Conservation (phyloP, 768 basidiomycete species). For the Lactarius quietus region DNA sequence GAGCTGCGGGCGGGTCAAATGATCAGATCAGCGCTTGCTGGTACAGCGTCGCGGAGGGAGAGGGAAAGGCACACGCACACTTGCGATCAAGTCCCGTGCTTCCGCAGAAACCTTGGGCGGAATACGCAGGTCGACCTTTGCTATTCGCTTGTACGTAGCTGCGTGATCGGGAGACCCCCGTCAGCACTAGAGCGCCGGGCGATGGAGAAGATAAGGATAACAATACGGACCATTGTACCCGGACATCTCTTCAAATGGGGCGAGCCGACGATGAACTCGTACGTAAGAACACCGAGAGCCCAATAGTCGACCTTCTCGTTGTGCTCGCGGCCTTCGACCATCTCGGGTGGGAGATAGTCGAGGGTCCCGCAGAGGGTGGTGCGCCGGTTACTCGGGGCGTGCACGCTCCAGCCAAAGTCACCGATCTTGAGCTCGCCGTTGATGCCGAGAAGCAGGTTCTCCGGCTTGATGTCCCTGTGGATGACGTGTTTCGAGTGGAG, state of each 20-base stretch:
- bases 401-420: constrained; percentile 98
- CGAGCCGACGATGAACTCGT: constrained; percentile 87
- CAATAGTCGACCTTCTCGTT: constrained; percentile 91
- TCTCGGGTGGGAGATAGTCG: constrained; percentile 97
- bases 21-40: constrained; percentile 17
- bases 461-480: constrained; percentile 98
- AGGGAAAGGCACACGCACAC: constrained; percentile 30
- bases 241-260: constrained; percentile 84
- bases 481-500: constrained; percentile 96
- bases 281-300: constrained; percentile 95
- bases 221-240: constrained; percentile 64
- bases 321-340: constrained; percentile 92
- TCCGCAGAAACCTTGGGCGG: constrained; percentile 41
- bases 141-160: constrained; percentile 91
- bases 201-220: neutral
- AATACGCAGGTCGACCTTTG: constrained; percentile 70
- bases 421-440: constrained; percentile 98
- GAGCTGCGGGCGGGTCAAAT: constrained; percentile 48
- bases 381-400: constrained; percentile 86
- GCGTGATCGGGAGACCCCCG: constrained; percentile 20
- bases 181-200: constrained; percentile 18
- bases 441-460: constrained; percentile 91
- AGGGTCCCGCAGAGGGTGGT: constrained; percentile 93
- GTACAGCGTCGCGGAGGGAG: neutral
- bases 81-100: constrained; percentile 45